Evolutionary conservation across 805 yeast species (phyloP).

Genomic region (Ogataea angusta): DNA sequence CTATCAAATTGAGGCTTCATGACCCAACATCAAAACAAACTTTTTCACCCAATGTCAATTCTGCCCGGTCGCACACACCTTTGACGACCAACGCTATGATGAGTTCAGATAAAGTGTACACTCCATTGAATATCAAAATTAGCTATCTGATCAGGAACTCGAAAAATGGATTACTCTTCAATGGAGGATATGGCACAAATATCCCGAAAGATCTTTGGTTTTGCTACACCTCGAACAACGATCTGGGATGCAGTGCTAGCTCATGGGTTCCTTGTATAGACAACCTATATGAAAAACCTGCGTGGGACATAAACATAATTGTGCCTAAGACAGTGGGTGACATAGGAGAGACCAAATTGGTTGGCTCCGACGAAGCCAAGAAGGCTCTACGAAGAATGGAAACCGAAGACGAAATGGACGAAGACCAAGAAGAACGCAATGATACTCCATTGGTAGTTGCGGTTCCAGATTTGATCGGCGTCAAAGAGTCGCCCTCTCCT

Average conservation of each 20-base stretch:
- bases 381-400: constrained; percentile 27
- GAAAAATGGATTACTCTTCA: constrained; percentile 71
- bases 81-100: constrained; percentile 29
- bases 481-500: constrained; percentile 71
- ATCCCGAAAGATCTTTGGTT: constrained; percentile 60
- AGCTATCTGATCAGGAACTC: constrained; percentile 65
- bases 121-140: constrained; percentile 70
- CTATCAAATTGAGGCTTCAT: constrained; percentile 57
- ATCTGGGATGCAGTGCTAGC: constrained; percentile 76
- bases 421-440: constrained; percentile 25
- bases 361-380: constrained; percentile 39
- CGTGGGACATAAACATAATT: constrained; percentile 89
- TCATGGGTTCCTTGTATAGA: constrained; percentile 99
- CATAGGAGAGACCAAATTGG: constrained; percentile 48
- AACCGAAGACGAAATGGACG: constrained; percentile 35
- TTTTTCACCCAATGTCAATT: constrained; percentile 32
- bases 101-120: constrained; percentile 50
- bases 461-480: constrained; percentile 66
- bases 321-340: constrained; percentile 79
- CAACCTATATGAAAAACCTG: constrained; percentile 77
- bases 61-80: constrained; percentile 36
- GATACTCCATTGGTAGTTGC: constrained; percentile 56
- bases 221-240: constrained; percentile 80
- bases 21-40: constrained; percentile 40
- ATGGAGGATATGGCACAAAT: constrained; percentile 53